Evolutionary conservation across 2,329 filamentous ascomycete species (phyloP).

Genomic region (Pyricularia grisea): DNA sequence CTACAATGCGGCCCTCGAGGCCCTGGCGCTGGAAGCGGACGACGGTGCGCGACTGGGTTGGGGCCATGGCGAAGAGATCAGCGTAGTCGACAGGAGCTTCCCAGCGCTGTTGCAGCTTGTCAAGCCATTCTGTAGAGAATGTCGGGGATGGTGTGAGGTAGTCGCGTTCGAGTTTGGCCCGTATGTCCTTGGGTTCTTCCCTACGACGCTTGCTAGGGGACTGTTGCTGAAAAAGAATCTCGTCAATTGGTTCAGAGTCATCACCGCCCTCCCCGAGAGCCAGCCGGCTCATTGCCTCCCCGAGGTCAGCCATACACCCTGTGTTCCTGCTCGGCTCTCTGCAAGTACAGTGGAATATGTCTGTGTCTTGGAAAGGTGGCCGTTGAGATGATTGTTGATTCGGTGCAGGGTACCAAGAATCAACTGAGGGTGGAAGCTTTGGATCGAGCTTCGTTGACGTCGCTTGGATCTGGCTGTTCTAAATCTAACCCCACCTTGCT

Average conservation of each 20-base stretch:
- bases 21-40: conserved; percentile 88
- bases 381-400: neutral
- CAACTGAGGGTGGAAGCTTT: neutral
- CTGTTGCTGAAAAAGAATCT: conserved; percentile 39
- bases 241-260: conserved; percentile 38
- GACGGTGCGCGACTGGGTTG: conserved; percentile 89
- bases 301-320: conserved; percentile 21
- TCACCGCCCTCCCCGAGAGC: conserved; percentile 26
- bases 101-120: conserved; percentile 83
- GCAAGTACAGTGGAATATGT: neutral
- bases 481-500: neutral
- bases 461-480: neutral
- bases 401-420: neutral
- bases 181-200: conserved; percentile 53
- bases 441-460: neutral
- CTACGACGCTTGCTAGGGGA: conserved; percentile 30
- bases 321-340: neutral
- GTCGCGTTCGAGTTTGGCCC: conserved; percentile 61
- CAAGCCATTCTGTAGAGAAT: conserved; percentile 81
- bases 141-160: conserved; percentile 71
- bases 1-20: conserved; percentile 83
- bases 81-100: conserved; percentile 70
- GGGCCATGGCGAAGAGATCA: conserved; percentile 78
- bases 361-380: neutral
- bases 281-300: conserved; percentile 40